Conservation (phyloP, 2,329 filamentous ascomycete species). For the Hirsutella rhossiliensis region DNA sequence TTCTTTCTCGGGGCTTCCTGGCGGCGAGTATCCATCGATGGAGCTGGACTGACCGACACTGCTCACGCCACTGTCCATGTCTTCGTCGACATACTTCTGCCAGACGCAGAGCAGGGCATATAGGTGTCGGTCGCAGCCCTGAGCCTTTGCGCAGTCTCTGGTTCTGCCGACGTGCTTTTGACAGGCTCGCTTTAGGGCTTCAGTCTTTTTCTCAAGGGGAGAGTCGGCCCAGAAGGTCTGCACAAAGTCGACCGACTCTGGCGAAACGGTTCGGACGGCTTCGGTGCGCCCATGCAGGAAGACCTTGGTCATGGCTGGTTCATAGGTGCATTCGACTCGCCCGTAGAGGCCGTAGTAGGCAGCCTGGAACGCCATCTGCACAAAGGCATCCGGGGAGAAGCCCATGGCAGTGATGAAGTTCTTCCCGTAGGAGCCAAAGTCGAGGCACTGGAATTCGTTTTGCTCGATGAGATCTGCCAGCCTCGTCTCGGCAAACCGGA, state of each 20-base stretch:
- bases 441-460: slow-evolving; percentile 88
- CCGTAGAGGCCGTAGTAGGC: slow-evolving; percentile 97
- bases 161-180: slow-evolving; percentile 72
- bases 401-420: slow-evolving; percentile 97
- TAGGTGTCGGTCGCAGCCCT: slow-evolving; percentile 85
- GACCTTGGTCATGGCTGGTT: slow-evolving; percentile 95
- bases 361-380: slow-evolving; percentile 98
- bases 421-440: slow-evolving; percentile 84
- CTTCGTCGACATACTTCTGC: slow-evolving; percentile 75
- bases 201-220: slow-evolving; percentile 69
- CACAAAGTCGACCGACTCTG: slow-evolving; percentile 77
- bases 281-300: slow-evolving; percentile 92
- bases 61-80: slow-evolving; percentile 37
- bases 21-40: slow-evolving; percentile 31
- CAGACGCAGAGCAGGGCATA: slow-evolving; percentile 92
- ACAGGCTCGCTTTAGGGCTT: slow-evolving; percentile 72
- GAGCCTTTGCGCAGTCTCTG: slow-evolving; percentile 74
- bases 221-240: slow-evolving; percentile 93
- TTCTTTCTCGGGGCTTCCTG: slow-evolving; percentile 41
- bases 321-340: slow-evolving; percentile 86
- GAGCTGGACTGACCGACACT: slow-evolving; percentile 56
- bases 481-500: slow-evolving; percentile 90
- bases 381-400: slow-evolving; percentile 92
- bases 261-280: slow-evolving; percentile 75
- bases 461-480: slow-evolving; percentile 91